Base-by-base conservation (phyloP, 257 asterid species). In the Capsicum chinense region DNA sequence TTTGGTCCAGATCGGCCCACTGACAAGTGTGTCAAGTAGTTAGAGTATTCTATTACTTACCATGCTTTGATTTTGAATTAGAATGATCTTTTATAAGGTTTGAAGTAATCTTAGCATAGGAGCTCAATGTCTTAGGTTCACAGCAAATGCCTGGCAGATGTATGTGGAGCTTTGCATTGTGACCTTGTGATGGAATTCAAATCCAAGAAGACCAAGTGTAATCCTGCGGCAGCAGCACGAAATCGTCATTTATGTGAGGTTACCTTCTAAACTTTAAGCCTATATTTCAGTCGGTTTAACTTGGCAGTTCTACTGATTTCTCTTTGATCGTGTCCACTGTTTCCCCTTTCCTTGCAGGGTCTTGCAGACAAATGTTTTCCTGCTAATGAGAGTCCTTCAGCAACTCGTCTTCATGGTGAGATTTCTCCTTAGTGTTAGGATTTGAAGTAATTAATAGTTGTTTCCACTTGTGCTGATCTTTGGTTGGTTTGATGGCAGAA, bases 131-230 rank as follows among this genome's bases (percentile, higher is more conserved):
- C 76, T 79, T 93, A 95, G 99, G 91, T 86, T 87, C 90, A 88
- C 48, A 87, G 97, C 88, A 95, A 93, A 91, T 95, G 99, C 93
- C 89, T 95, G 91, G 99, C 99, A 76, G 97, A 95, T 88, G 84
- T 93, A 81, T 95, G 99, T 50, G 98, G 98, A 81, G 98, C 99
- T 56, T 84, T 95, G 89, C 99, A 95, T 90, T 95, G 99, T 87
- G 99, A 95, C 87, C 88, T 85, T 9, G 86, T 89, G 88, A 85
- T 88, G 78, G 91, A 86, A 73, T 62, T 92, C 57, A 90, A 88
- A 85, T 85, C 93, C 86, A 91, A 85, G 84, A 93, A 93, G 89
- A 84, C 92, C 88, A 95, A 94, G 92, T 95, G 99, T 81, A 94
- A 94, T 88, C 98, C 99, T 69, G 95, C 98, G 54, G 95, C 99